phyloP scores from a whole-genome alignment of 202 grass and related monocot genomes.

The Elaeis oleifera region DNA sequence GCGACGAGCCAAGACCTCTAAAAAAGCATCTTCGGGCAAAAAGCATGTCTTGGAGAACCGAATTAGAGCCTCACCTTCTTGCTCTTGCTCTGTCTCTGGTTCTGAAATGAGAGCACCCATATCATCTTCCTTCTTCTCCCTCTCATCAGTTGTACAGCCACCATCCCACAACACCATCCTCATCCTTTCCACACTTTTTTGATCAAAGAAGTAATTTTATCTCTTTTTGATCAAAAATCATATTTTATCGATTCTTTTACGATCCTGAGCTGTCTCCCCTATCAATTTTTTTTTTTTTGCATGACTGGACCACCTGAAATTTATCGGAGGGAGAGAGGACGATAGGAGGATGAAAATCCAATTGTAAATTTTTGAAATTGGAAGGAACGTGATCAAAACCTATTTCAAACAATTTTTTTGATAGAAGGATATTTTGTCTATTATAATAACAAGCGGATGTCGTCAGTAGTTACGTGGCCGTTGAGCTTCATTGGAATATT shows the following conservation, averaged over 20 bases:
- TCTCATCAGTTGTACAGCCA: not conserved
- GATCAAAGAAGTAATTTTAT: too few species aligned
- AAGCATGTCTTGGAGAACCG: slow-evolving; percentile 43
- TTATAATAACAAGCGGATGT: too few species aligned
- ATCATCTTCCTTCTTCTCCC: not conserved
- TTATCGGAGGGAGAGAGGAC: too few species aligned
- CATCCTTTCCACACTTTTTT: slow-evolving; percentile 9
- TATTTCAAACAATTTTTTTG: too few species aligned
- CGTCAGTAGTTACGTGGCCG: too few species aligned
- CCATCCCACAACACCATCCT: slow-evolving; percentile 15
- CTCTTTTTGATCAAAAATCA: slow-evolving; percentile 17
- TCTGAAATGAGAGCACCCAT: not conserved
- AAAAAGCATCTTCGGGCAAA: slow-evolving; percentile 27
- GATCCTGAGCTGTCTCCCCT: too few species aligned
- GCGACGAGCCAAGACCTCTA: slow-evolving; percentile 13
- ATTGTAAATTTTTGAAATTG: too few species aligned
- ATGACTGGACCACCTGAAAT: too few species aligned
- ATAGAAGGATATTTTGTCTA: too few species aligned
- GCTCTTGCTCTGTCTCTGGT: not conserved
- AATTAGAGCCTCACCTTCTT: slow-evolving; percentile 35
- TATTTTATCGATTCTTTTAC: slow-evolving; percentile 1
- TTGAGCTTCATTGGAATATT: too few species aligned
- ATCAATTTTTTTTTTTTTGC: not conserved
- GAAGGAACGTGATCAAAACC: too few species aligned
- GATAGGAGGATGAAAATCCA: too few species aligned